Conservation (phyloP, 495 filamentous ascomycete genomes). For the Letharia lupina region DNA sequence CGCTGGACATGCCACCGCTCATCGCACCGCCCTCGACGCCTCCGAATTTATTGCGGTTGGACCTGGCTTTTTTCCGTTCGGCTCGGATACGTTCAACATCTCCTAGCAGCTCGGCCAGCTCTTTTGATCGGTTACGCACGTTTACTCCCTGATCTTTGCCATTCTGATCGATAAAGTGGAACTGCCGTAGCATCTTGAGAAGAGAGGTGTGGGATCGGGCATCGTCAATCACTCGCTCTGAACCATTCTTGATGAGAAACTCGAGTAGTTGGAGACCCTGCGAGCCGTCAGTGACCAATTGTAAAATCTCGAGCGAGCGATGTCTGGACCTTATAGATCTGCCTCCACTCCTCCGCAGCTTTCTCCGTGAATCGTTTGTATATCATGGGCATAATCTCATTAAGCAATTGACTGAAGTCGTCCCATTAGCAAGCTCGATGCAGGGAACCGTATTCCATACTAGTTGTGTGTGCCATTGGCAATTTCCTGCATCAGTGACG, state of each 20-base stretch:
- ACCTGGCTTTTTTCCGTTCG: conserved; percentile 87
- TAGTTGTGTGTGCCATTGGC: conserved; percentile 97
- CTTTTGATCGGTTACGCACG: conserved; percentile 91
- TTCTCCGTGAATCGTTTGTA: conserved; percentile 99
- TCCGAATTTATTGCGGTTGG: conserved; percentile 86
- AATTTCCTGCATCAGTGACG: conserved; percentile 91
- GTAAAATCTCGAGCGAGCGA: neutral
- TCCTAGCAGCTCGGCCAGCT: conserved; percentile 82
- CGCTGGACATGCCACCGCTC: conserved; percentile 47
- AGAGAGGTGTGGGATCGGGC: conserved; percentile 89
- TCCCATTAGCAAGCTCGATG: conserved; percentile 7
- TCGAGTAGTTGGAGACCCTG: conserved; percentile 77
- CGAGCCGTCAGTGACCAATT: neutral
- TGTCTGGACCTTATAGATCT: conserved; percentile 80
- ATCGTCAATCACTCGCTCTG: conserved; percentile 95
- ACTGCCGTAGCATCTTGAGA: conserved; percentile 96
- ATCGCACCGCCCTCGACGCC: conserved; percentile 78
- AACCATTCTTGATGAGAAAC: conserved; percentile 96
- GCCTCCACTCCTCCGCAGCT: conserved; percentile 94
- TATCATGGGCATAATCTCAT: conserved; percentile 99
- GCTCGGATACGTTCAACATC: conserved; percentile 90
- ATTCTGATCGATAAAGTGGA: conserved; percentile 93
- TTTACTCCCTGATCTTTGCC: conserved; percentile 98
- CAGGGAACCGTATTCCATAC: conserved; percentile 44
- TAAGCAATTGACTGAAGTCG: conserved; percentile 71